A percentile compares a stretch with the other conserved stretches of the same genome.
These are phyloP conservation scores for Fraxinus angustifolia DNA, from an alignment of 305 asterid genomes.

Conservation along the genomic window DNA sequence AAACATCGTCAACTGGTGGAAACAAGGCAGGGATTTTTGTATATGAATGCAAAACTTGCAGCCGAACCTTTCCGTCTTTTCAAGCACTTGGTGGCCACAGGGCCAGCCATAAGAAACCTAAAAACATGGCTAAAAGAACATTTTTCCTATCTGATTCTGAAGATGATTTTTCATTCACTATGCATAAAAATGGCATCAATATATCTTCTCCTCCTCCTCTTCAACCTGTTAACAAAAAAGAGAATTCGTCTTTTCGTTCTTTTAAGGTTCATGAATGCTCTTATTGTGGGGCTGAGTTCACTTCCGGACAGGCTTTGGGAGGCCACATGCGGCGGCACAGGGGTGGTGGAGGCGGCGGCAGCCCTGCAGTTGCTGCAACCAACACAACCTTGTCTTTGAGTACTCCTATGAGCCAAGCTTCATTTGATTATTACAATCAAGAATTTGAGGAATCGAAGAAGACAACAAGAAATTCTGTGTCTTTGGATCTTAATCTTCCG, in stretches of 20 bases:
- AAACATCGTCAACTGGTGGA: slow-evolving; percentile 12
- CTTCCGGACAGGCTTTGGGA: slow-evolving; percentile 89
- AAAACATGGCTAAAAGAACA: slow-evolving; percentile 19
- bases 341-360: not conserved
- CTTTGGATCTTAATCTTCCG: slow-evolving; percentile 82
- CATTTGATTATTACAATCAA: slow-evolving; percentile 13
- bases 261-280: slow-evolving; percentile 68
- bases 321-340: slow-evolving; percentile 95
- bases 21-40: slow-evolving; percentile 27
- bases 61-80: slow-evolving; percentile 58
- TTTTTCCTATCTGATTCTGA: slow-evolving; percentile 29
- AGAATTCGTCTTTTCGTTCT: slow-evolving; percentile 25
- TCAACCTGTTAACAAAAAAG: slow-evolving; percentile 31
- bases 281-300: slow-evolving; percentile 74
- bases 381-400: slow-evolving; percentile 28
- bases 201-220: slow-evolving; percentile 40
- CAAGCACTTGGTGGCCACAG: slow-evolving; percentile 98
- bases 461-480: slow-evolving; percentile 29
- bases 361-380: slow-evolving; percentile 14
- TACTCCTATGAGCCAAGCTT: slow-evolving; percentile 22
- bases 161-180: slow-evolving; percentile 20
- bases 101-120: slow-evolving; percentile 80
- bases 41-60: slow-evolving; percentile 79
- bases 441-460: slow-evolving; percentile 26
- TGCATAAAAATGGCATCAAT: slow-evolving; percentile 18